Base-by-base conservation (phyloP, 495 filamentous ascomycete species). In the Pseudomonodictys pantanalensis region DNA sequence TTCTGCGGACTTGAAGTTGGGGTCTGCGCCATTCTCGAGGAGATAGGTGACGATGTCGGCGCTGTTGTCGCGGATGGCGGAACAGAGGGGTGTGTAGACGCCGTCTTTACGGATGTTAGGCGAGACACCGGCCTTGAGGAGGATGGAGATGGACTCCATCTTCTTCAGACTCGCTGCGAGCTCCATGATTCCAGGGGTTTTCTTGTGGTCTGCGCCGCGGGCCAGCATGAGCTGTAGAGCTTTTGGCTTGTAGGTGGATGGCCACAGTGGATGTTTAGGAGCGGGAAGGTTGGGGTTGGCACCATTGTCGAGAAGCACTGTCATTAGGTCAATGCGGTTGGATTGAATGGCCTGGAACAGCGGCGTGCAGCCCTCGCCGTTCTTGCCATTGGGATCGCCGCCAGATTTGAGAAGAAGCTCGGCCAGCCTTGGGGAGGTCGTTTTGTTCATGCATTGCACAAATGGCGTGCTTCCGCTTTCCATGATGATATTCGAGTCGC, bases 61-160 rank as follows among this genome's bases (percentile, higher is more conserved):
- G 28, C 76, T 71, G 52, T 82, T 75, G 52, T 82, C 78, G 26
- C 80, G 77, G 62, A 83, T 82, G 12, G 80, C 72, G 1, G 81
- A 80, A 69, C 78, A 82, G 0, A 83, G 69, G 0, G 81, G 81
- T 3, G 81, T 81, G 65, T 81, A 82, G 47, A 77, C 75, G 28
- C 79, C 79, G 53, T 82, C 78, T 58, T 81, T 84, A 65, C 79
- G 79, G 28, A 71, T 66, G 58, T 83, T 79, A 3, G 77, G 78
- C 41, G 78, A 75, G 28, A 78, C 76, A 4, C 78, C 77, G 17
- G 75, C 75, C 25, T 78, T 69, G 12, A 81, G 69, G 10, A 84
- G 70, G n/a, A 81, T 71, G 5, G 68, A 64, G 8, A 84, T 77
- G 0, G 75, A 75, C 8, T 80, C 78, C 47, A 75, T 70, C 20